These are phyloP conservation scores for Apiospora malaysiana DNA, from an alignment of 2,329 filamentous ascomycete genomes.

Conservation along the genomic window DNA sequence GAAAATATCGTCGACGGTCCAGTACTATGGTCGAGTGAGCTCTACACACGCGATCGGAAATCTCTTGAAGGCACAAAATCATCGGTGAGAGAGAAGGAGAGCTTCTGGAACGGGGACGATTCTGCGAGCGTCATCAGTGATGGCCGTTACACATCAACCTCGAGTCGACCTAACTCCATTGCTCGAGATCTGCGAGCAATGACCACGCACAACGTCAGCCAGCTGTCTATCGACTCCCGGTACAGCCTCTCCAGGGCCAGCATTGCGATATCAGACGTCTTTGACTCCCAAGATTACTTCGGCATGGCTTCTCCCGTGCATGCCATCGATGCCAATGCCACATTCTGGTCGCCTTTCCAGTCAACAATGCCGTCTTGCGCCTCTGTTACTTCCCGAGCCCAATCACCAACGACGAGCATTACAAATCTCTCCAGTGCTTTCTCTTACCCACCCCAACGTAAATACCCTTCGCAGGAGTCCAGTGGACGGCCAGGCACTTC, in stretches of 20 bases:
- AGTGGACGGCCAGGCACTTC: slow-evolving; percentile 68
- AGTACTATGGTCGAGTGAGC: slow-evolving; percentile 88
- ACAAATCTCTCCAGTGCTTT: slow-evolving; percentile 61
- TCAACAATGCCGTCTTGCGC: slow-evolving; percentile 69
- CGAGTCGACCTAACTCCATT: slow-evolving; percentile 56
- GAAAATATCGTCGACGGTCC: slow-evolving; percentile 85
- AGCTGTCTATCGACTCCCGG: slow-evolving; percentile 73
- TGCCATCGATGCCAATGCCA: slow-evolving; percentile 76
- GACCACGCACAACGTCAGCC: slow-evolving; percentile 67
- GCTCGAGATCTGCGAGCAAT: slow-evolving; percentile 63
- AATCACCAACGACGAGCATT: slow-evolving; percentile 67
- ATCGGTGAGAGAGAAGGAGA: slow-evolving; percentile 51
- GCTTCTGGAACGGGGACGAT: slow-evolving; percentile 55
- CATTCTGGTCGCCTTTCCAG: slow-evolving; percentile 90
- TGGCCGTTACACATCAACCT: slow-evolving; percentile 50
- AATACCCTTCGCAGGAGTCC: slow-evolving; percentile 52
- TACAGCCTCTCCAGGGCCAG: slow-evolving; percentile 64
- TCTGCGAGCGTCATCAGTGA: slow-evolving; percentile 61
- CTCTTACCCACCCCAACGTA: slow-evolving; percentile 46
- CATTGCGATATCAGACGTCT: slow-evolving; percentile 66
- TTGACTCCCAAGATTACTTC: slow-evolving; percentile 75
- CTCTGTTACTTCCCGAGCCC: slow-evolving; percentile 62
- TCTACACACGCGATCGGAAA: slow-evolving; percentile 80
- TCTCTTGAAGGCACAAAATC: slow-evolving; percentile 55
- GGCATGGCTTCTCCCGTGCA: slow-evolving; percentile 70